These are phyloP conservation scores for Salvia hispanica DNA, from an alignment of 257 asterid species.

Conservation along the genomic window DNA sequence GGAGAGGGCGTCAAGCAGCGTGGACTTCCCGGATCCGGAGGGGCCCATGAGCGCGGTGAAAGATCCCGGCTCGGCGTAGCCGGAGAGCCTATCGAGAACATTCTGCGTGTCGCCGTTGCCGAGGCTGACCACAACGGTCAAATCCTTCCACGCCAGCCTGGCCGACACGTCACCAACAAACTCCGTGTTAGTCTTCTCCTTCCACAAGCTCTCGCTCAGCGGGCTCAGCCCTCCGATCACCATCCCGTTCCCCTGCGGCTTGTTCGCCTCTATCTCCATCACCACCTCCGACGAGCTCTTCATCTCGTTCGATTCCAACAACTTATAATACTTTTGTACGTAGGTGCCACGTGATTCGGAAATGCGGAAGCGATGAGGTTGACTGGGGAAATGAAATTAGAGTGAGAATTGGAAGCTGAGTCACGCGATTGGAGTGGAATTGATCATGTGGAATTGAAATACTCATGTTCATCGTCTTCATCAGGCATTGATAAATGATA, in stretches of 20 bases:
- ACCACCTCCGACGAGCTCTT: constrained; percentile 57
- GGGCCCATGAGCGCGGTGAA: constrained; percentile 98
- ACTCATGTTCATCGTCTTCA: too few relatives aligned
- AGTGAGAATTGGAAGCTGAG: constrained; percentile 32
- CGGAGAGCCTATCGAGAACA: constrained; percentile 72
- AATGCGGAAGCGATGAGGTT: too few relatives aligned
- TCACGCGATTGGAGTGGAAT: too few relatives aligned
- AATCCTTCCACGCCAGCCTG: constrained; percentile 84
- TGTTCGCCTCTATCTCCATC: constrained; percentile 88
- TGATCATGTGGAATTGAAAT: too few relatives aligned
- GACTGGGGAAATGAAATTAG: constrained; percentile 17
- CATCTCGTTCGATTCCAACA: too few relatives aligned
- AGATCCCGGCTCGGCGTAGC: constrained; percentile 93
- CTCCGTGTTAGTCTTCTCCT: constrained; percentile 76
- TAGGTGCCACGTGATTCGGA: too few relatives aligned
- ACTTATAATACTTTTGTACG: too few relatives aligned
- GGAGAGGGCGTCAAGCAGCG: constrained; percentile 87
- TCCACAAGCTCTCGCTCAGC: constrained; percentile 89
- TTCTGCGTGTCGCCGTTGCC: constrained; percentile 78
- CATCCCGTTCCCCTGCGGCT: constrained; percentile 66
- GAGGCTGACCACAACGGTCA: constrained; percentile 79
- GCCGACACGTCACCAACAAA: constrained; percentile 91
- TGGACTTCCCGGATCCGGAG: constrained; percentile 94
- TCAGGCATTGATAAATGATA: constrained; percentile 25
- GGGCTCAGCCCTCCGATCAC: constrained; percentile 92